Evolutionary conservation across 2,329 filamentous ascomycete genomes (phyloP), one percentile per base, ranked within the genome.

Genomic region (Dactylellina parvicollis): DNA sequence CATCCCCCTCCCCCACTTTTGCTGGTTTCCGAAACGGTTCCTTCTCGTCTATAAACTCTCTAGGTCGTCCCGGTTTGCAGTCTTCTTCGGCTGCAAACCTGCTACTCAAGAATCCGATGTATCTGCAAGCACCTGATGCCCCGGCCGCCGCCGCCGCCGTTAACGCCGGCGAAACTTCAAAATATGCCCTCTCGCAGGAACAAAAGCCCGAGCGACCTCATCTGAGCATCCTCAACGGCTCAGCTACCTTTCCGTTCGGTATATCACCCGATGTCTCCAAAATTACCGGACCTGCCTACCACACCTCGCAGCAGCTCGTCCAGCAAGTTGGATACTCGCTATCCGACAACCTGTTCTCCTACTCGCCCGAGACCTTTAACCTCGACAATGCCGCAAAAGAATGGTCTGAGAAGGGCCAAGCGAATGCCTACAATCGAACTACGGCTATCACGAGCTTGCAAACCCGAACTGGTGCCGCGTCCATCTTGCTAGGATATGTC

Each of bases 261-360:
- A 57, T 59, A 2, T 75, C 77, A 22, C 55, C 60, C 9, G 61
- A 73, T 46, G 61, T 77, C 47, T 61, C 75, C 4, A 75, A 67
- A 50, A 91, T 98, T 81, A 89, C 86, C 73, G 95, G 94, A 14
- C 91, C 94, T 76, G 95, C 91, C 64, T 99, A 99, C 82, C 86
- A 94, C 74, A 98, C 94, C 40, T 91, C 92, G 28, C 95, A 99
- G 83, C 88, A 92, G 20, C 87, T 99, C 64, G 90, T 98, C 76
- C 95, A 99, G 84, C 95, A 99, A 82, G 90, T 98, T 76, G 92
- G 94, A 74, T 99, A 96, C 83, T 87, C 91, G 75, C 86, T 99
- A 74, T 98, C 94, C 65, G 93, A 98, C 85, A 66, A 61, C 22
- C 89, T 98, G 83, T 99, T 96, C 84, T 91, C 93, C 65, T 98